Evolutionary conservation across 2,329 filamentous ascomycete genomes (phyloP).

Genomic region (Cladophialophora yegresii): DNA sequence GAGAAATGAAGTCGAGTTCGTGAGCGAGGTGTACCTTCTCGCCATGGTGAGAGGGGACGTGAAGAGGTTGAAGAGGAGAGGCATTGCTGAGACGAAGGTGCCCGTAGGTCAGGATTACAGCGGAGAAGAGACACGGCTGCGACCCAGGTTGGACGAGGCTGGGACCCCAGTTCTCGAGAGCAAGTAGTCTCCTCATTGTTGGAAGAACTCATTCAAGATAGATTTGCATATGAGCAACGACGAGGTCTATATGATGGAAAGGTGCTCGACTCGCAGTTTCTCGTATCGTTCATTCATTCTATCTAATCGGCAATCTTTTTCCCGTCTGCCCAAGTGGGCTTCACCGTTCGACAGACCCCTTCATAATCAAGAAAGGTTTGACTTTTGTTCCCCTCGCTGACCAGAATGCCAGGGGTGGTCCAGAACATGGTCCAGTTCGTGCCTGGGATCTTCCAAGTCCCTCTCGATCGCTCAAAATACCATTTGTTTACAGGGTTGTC

Average conservation of each 20-base stretch:
- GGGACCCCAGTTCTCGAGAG: background rate
- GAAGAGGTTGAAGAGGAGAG: slow-evolving; percentile 20
- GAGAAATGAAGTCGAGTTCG: slow-evolving; percentile 17
- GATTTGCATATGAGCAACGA: background rate
- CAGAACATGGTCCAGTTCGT: slow-evolving; percentile 98
- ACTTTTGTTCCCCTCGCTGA: slow-evolving; percentile 42
- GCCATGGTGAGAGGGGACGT: slow-evolving; percentile 26
- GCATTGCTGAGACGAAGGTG: background rate
- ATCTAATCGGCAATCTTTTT: slow-evolving; percentile 40
- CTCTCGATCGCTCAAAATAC: slow-evolving; percentile 91
- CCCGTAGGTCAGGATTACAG: background rate
- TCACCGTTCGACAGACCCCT: slow-evolving; percentile 67
- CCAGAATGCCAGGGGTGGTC: slow-evolving; percentile 71
- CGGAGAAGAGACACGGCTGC: slow-evolving; percentile 2
- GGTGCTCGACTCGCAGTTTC: background rate
- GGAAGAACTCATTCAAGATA: background rate
- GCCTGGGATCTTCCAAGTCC: slow-evolving; percentile 77
- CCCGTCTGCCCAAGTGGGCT: slow-evolving; percentile 52
- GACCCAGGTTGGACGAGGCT: background rate
- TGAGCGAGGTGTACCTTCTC: slow-evolving; percentile 25
- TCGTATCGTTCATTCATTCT: background rate
- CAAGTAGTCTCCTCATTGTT: background rate
- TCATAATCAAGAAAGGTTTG: slow-evolving; percentile 67
- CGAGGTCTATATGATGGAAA: background rate
- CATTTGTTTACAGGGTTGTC: slow-evolving; percentile 98